phyloP scores from a whole-genome alignment of 108 stramenopile species.

The Nitzschia palea region DNA sequence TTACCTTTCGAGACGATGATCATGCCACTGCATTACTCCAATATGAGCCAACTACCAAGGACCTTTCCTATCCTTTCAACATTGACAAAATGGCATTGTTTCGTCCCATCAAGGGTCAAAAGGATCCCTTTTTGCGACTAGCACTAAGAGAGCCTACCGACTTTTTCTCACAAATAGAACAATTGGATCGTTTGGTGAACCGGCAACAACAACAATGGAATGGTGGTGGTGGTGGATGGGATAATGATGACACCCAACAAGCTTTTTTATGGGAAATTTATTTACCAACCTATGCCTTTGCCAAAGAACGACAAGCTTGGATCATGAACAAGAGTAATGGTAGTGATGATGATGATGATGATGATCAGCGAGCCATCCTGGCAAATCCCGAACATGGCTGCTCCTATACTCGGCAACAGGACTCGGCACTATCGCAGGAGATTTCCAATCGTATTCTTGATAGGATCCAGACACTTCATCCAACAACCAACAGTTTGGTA shows the following conservation, averaged over 20 bases:
- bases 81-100: not conserved
- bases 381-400: not conserved
- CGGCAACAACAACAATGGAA: not conserved
- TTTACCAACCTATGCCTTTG: not conserved
- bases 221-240: not conserved
- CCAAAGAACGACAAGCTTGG: not conserved
- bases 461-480: not conserved
- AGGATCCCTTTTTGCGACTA: not conserved
- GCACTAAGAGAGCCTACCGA: not conserved
- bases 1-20: not conserved
- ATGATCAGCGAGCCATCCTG: not conserved
- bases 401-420: not conserved
- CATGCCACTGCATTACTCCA: not conserved
- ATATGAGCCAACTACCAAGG: not conserved
- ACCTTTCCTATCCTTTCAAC: not conserved
- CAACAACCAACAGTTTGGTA: not conserved
- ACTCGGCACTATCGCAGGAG: not conserved
- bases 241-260: not conserved
- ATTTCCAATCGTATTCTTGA: not conserved
- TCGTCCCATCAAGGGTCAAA: not conserved
- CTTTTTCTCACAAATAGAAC: not conserved
- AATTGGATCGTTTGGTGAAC: conserved; percentile 4
- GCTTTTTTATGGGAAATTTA: conserved; percentile 10
- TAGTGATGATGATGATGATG: not conserved
- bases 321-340: not conserved